These are phyloP conservation scores for Coemansia sp. DNA, from an alignment of 192 early-diverging fungal genomes.

Conservation along the genomic window DNA sequence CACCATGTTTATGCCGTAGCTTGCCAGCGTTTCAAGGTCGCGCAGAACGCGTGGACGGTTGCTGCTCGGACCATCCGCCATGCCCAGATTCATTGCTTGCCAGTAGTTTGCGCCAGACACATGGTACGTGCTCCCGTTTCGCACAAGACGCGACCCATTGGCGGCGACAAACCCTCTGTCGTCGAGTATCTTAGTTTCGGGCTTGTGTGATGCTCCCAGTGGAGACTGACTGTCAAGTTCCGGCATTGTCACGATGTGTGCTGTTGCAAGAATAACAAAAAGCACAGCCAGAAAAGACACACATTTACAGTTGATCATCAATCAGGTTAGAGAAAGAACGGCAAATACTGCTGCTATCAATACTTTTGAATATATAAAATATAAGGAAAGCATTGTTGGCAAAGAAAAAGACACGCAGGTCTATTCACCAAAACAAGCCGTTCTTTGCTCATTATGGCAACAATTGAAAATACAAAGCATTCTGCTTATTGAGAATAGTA, in stretches of 20 bases:
- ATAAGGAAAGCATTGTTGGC: neutral
- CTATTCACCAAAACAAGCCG: too few species aligned
- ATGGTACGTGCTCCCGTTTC: constrained; percentile 28
- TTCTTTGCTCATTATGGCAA: too few species aligned
- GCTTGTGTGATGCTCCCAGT: neutral
- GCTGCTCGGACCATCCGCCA: constrained; percentile 46
- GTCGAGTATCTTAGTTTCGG: too few species aligned
- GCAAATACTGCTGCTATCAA: too few species aligned
- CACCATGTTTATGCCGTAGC: constrained; percentile 60
- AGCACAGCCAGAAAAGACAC: neutral
- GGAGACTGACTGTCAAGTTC: neutral
- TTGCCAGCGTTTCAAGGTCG: constrained; percentile 55
- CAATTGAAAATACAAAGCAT: too few species aligned
- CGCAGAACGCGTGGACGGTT: constrained; percentile 56
- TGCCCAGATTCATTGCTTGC: constrained; percentile 73
- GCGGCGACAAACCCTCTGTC: constrained; percentile 46
- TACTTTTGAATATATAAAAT: too few species aligned
- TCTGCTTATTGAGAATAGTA: too few species aligned
- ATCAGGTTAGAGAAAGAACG: neutral
- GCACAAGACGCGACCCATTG: constrained; percentile 38
- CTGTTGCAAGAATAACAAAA: neutral
- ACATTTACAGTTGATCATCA: neutral
- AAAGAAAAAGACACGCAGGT: neutral
- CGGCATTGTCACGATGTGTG: neutral
- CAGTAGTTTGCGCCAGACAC: constrained; percentile 69